Percentiles rank a stretch among this genome's conserved stretches.
Conservation (phyloP, 148 eudicot genomes). For the Cornus florida region DNA sequence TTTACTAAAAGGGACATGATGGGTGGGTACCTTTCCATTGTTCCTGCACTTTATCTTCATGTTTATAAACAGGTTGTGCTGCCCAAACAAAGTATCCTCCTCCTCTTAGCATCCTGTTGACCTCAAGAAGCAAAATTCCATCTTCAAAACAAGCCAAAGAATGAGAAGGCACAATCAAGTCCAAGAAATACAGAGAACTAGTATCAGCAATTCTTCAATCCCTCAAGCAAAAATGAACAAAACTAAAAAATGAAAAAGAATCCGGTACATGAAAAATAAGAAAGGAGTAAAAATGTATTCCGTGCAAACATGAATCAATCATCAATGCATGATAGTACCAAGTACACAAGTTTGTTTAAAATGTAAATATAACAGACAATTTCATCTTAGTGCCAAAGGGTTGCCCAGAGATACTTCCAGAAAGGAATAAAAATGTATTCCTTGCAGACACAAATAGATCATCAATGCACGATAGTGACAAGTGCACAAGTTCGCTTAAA, state of each 20-base stretch:
- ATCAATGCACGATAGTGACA: background rate
- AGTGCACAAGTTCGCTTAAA: background rate
- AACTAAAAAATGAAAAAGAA: background rate
- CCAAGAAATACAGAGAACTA: background rate
- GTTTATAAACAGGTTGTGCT: conserved; percentile 70
- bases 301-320: background rate
- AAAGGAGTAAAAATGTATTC: background rate
- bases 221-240: background rate
- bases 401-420: background rate
- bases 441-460: background rate
- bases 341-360: background rate
- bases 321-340: background rate
- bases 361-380: background rate
- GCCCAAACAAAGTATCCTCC: conserved; percentile 85
- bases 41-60: conserved; percentile 44
- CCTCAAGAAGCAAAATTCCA: conserved; percentile 82
- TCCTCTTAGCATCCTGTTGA: conserved; percentile 65
- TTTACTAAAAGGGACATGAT: background rate
- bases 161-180: background rate
- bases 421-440: background rate
- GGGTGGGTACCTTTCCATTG: conserved; percentile 61
- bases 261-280: background rate
- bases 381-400: background rate
- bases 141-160: conserved; percentile 34
- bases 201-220: background rate